A percentile compares a stretch with the other conserved stretches of the same genome.
Conservation (phyloP, 2,329 filamentous ascomycete species). For the Alternaria atra region DNA sequence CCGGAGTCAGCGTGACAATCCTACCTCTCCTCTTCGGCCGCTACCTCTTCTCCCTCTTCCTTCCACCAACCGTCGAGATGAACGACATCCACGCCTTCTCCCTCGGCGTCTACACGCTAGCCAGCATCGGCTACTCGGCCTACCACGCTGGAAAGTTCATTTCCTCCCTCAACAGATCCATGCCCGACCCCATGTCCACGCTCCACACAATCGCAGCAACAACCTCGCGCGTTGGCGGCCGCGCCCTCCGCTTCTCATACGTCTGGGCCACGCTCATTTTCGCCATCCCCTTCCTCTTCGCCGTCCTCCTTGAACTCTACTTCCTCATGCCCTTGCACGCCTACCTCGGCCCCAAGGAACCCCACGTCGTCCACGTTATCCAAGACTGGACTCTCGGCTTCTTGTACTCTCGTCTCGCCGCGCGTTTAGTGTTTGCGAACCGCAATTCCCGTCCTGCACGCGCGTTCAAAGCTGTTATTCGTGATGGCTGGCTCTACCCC, state of each 20-base stretch:
- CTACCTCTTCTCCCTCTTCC: conserved; percentile 74
- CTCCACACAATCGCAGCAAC: conserved; percentile 37
- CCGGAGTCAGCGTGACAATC: conserved; percentile 85
- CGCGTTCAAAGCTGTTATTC: conserved; percentile 77
- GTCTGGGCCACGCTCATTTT: conserved; percentile 77
- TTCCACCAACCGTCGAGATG: conserved; percentile 71
- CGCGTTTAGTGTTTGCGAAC: conserved; percentile 73
- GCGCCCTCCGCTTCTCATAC: conserved; percentile 70
- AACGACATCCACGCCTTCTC: conserved; percentile 98
- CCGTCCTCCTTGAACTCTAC: conserved; percentile 86
- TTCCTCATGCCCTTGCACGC: conserved; percentile 86
- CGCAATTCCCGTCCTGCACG: conserved; percentile 75
- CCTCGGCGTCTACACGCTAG: conserved; percentile 83
- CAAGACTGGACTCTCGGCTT: conserved; percentile 95
- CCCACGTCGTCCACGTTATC: conserved; percentile 83
- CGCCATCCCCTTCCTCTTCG: conserved; percentile 82
- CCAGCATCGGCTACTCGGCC: conserved; percentile 67
- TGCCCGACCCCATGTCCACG: conserved; percentile 43
- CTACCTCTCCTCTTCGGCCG: conserved; percentile 87
- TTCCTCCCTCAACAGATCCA: conserved; percentile 33
- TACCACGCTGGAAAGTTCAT: conserved; percentile 61
- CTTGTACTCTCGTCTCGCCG: conserved; percentile 83
- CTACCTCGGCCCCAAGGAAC: conserved; percentile 61
- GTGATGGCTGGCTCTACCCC: conserved; percentile 76
- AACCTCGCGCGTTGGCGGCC: conserved; percentile 41